A percentile compares a stretch with the other conserved stretches of the same genome.
Evolutionary conservation across 192 early-diverging fungal genomes (phyloP).

Genomic region (Coemansia sp.): DNA sequence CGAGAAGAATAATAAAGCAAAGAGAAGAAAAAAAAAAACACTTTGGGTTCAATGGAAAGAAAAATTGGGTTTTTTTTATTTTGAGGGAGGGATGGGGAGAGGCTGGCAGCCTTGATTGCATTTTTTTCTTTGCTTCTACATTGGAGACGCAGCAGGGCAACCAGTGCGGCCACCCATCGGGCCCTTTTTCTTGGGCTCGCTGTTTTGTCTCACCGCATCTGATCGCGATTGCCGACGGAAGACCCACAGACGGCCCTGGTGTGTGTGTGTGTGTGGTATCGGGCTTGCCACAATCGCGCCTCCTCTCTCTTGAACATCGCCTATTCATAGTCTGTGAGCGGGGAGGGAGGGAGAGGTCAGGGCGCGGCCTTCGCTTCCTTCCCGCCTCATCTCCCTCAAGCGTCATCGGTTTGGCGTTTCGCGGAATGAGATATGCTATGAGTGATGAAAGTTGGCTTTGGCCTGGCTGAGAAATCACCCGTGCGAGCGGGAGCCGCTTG

Average conservation of each 20-base stretch:
- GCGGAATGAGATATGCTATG: no score
- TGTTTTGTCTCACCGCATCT: neutral
- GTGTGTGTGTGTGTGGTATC: no score
- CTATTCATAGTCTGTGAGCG: no score
- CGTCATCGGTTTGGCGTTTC: no score
- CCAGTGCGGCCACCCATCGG: neutral
- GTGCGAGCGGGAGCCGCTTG: no score
- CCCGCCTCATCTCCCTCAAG: no score
- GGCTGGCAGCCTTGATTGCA: no score
- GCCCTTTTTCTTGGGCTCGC: neutral
- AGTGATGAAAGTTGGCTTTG: no score
- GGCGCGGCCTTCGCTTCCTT: no score
- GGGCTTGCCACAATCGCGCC: neutral
- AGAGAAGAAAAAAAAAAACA: constrained; percentile 8
- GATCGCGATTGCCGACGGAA: neutral
- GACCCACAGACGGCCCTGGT: neutral
- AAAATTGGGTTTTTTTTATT: constrained; percentile 7
- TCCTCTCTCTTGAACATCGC: no score
- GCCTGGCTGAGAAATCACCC: no score
- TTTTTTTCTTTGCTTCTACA: neutral
- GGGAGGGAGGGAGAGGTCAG: neutral
- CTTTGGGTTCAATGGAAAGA: constrained; percentile 4
- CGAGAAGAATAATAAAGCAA: constrained; percentile 23
- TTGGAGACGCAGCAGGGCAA: neutral
- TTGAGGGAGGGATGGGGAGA: neutral